phyloP scores from a whole-genome alignment of 1,284 basidiomycete species.

The Paramarasmius palmivorus region DNA sequence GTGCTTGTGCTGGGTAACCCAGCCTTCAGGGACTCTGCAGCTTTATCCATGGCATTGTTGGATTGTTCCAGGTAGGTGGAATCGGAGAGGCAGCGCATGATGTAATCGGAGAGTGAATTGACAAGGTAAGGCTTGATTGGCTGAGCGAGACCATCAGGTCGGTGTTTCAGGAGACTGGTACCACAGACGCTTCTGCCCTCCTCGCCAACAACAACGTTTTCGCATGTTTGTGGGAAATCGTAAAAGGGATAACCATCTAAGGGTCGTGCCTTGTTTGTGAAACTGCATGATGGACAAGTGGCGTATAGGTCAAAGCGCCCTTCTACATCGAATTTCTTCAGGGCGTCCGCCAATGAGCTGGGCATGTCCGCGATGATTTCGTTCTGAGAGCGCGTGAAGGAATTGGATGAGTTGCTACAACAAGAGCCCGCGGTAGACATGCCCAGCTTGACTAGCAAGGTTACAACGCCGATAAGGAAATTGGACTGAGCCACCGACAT shows the following conservation, averaged over 20 bases:
- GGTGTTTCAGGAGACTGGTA: neutral
- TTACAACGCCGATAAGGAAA: neutral
- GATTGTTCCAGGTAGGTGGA: neutral
- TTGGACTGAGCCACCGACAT: neutral
- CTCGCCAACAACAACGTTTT: conserved; percentile 12
- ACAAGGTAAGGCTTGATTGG: conserved; percentile 4
- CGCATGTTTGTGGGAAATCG: neutral
- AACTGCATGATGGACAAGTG: conserved; percentile 19
- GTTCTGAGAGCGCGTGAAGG: neutral
- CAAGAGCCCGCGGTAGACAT: neutral
- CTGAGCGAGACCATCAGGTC: neutral
- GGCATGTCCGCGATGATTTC: neutral
- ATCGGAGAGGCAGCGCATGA: conserved; percentile 5
- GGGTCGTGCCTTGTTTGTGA: conserved; percentile 13
- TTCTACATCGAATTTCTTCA: conserved; percentile 14
- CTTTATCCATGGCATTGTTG: neutral
- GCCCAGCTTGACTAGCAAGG: neutral
- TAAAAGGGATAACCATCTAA: conserved; percentile 3
- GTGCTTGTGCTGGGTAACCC: neutral
- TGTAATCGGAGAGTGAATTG: neutral
- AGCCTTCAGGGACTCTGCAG: neutral
- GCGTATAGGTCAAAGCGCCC: conserved; percentile 16
- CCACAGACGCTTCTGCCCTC: conserved; percentile 3
- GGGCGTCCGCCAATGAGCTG: neutral
- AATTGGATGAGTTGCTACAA: too few species aligned